phyloP scores from a whole-genome alignment of 1,139 yeast species.

The Debaryomyces sp. region DNA sequence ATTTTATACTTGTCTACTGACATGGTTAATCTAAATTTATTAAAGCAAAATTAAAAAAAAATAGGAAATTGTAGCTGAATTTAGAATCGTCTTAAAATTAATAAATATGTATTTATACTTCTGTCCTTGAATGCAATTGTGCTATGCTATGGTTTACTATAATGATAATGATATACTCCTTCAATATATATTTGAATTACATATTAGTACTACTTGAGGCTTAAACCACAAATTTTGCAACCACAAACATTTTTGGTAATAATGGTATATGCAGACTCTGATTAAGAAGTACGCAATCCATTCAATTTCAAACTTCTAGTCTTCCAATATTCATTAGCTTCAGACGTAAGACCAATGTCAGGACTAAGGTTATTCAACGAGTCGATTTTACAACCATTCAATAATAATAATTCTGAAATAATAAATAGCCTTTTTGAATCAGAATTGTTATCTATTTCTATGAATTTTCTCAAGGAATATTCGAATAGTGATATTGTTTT shows the following conservation, averaged over 20 bases:
- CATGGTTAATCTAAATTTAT: slow-evolving; percentile 13
- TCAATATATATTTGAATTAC: neutral
- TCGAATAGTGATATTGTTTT: slow-evolving; percentile 53
- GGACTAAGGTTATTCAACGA: slow-evolving; percentile 22
- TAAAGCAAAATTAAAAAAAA: neutral
- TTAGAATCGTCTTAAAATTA: neutral
- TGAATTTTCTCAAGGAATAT: slow-evolving; percentile 58
- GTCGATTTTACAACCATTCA: slow-evolving; percentile 61
- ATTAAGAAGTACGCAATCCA: slow-evolving; percentile 5
- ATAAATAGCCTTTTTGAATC: slow-evolving; percentile 47
- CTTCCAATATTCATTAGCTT: slow-evolving; percentile 58
- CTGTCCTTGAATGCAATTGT: neutral
- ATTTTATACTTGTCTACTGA: slow-evolving; percentile 35
- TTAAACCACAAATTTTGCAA: slow-evolving; percentile 18
- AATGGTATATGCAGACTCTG: slow-evolving; percentile 1
- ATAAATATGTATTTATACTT: neutral
- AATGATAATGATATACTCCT: neutral
- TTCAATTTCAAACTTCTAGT: slow-evolving; percentile 35
- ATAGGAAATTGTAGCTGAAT: slow-evolving; percentile 1
- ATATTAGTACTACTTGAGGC: neutral
- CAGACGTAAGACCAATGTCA: slow-evolving; percentile 38
- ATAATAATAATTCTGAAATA: slow-evolving; percentile 70
- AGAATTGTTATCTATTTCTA: slow-evolving; percentile 27
- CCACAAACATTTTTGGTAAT: slow-evolving; percentile 16
- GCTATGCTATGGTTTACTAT: neutral